Evolutionary conservation across 2,329 filamentous ascomycete species (phyloP).

Genomic region (Coniochaeta pulveracea): DNA sequence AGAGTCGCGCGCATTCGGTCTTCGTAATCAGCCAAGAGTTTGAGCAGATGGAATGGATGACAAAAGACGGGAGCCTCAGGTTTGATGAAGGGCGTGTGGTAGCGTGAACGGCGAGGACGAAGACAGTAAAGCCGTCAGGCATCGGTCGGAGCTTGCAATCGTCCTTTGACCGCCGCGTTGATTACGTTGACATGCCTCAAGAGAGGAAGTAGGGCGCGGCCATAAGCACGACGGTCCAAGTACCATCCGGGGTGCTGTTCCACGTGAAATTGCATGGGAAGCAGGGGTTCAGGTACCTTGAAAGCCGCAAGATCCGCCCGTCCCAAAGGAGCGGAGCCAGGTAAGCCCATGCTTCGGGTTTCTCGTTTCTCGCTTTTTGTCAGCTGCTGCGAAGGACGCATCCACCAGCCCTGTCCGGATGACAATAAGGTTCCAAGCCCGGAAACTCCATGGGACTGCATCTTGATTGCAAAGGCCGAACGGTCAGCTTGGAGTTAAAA

Average conservation of each 20-base stretch:
- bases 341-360: conserved; percentile 11
- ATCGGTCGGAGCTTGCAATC: conserved; percentile 1
- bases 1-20: conserved; percentile 2
- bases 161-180: conserved; percentile 1
- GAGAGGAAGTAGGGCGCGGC: background rate
- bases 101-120: conserved; percentile 1
- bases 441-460: conserved; percentile 5
- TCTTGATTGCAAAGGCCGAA: conserved; percentile 8
- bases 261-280: background rate
- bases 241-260: background rate
- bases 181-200: background rate
- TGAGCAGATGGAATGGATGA: background rate
- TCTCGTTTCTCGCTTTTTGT: conserved; percentile 16
- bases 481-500: conserved; percentile 6
- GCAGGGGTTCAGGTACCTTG: conserved; percentile 3
- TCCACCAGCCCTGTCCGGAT: conserved; percentile 14
- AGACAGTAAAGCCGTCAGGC: background rate
- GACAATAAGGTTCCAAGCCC: conserved; percentile 9
- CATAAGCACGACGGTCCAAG: conserved; percentile 2
- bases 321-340: conserved; percentile 1
- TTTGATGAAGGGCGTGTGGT: background rate
- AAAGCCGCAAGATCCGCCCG: conserved; percentile 5
- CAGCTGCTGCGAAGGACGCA: conserved; percentile 15
- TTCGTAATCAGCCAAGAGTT: background rate
- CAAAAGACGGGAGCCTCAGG: background rate